Conservation (phyloP, 2,329 filamentous ascomycete genomes). For the Teratosphaeria zuluensis region DNA sequence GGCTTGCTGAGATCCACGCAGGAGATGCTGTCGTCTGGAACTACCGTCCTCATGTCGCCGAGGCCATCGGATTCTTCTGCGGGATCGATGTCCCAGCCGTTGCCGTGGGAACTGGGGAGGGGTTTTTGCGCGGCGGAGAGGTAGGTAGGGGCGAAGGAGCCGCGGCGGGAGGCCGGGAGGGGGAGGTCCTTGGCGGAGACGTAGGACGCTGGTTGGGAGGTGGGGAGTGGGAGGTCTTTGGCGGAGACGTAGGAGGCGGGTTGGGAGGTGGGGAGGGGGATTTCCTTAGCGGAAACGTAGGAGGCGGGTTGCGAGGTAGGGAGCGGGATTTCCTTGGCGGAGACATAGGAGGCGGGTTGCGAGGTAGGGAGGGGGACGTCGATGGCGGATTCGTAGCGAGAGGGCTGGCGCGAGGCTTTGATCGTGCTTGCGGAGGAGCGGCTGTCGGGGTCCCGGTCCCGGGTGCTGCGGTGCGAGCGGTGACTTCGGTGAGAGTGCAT, state of each 20-base stretch:
- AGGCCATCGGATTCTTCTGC: slow-evolving; percentile 27
- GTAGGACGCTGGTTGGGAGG: slow-evolving; percentile 1
- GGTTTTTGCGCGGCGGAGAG: slow-evolving; percentile 8
- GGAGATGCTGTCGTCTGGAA: slow-evolving; percentile 40
- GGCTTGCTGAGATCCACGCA: slow-evolving; percentile 23
- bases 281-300: slow-evolving; percentile 4
- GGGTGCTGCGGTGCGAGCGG: slow-evolving; percentile 7
- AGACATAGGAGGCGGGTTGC: not conserved
- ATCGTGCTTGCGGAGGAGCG: slow-evolving; percentile 20
- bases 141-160: slow-evolving; percentile 2
- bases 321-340: not conserved
- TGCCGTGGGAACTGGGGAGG: slow-evolving; percentile 5
- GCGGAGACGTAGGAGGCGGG: slow-evolving; percentile 8
- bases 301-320: not conserved
- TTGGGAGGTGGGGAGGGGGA: slow-evolving; percentile 4
- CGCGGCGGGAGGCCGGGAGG: slow-evolving; percentile 7
- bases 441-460: slow-evolving; percentile 6
- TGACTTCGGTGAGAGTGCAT: slow-evolving; percentile 6
- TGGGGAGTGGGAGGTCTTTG: slow-evolving; percentile 4
- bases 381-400: not conserved
- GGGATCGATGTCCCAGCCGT: slow-evolving; percentile 4
- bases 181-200: slow-evolving; percentile 10
- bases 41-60: slow-evolving; percentile 35
- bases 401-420: slow-evolving; percentile 14
- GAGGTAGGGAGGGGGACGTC: too few relatives aligned